These are phyloP conservation scores for Theobroma cacao DNA, from an alignment of 345 rosid species.

Conservation along the genomic window DNA sequence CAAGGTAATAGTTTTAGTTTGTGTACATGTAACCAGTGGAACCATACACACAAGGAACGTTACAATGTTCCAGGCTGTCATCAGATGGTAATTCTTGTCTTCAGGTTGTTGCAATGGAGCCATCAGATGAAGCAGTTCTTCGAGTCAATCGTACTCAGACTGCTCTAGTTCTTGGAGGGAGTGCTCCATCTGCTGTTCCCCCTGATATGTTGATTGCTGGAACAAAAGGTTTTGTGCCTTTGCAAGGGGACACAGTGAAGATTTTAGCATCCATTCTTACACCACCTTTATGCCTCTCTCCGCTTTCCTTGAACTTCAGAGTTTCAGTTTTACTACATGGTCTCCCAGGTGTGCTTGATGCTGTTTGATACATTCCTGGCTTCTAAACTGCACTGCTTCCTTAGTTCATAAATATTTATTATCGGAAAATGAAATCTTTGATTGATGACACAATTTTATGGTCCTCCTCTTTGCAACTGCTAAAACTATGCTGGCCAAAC, in stretches of 20 bases:
- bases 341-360: constrained; percentile 48
- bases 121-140: constrained; percentile 71
- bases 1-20: constrained; percentile 50
- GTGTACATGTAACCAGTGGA: background rate
- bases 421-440: constrained; percentile 4
- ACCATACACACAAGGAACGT: background rate
- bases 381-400: background rate
- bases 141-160: constrained; percentile 71
- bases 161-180: constrained; percentile 94
- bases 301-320: constrained; percentile 78
- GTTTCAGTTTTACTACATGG: constrained; percentile 86
- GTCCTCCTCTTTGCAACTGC: background rate
- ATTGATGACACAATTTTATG: background rate
- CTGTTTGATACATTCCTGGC: constrained; percentile 18
- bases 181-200: constrained; percentile 71
- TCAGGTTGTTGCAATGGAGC: constrained; percentile 93
- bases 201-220: constrained; percentile 59
- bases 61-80: constrained; percentile 14
- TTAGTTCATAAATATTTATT: background rate
- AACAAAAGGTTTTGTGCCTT: constrained; percentile 49
- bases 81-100: constrained; percentile 26
- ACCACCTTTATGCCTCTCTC: constrained; percentile 81
- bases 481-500: background rate
- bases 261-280: constrained; percentile 71
- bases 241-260: constrained; percentile 65